Base-by-base conservation (phyloP, 768 basidiomycete genomes). In the Amanita phalloides region DNA sequence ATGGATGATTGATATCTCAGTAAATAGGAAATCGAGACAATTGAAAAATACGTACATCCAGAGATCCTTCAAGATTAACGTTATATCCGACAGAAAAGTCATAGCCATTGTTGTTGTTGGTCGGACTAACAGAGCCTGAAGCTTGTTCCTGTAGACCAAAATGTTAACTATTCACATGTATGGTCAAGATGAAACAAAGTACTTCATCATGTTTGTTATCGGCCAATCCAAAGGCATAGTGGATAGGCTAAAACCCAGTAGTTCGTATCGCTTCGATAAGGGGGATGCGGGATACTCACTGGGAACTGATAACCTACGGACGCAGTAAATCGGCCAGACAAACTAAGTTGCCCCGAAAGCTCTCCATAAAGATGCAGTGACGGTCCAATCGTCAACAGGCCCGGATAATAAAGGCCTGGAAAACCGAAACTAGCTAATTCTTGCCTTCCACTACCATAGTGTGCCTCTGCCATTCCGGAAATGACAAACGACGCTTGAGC, bases 371-470 rank as follows among this genome's bases (percentile, higher is more conserved):
- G 8, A 41, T 41, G 39, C n/a, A 62, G 54, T 14, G 52, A 54
- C 13, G 61, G 61, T 2, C 61, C 61, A 20, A 62, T 25, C 1
- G 61, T 62, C n/a, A 62, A 39, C 2, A 62, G 48, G 5, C 61
- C 61, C 2, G 61, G 61, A 55, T 60, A 60, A 32, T 60, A 62
- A 2, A 62, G 52, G 3, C 61, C 61, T 4, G 61, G 61, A 49
- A 62, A 62, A 10, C 61, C 61, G 43, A 57, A 57, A 21, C 53
- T 49, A 3, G 51, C 53, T 17, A 62, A 50, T 10, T 54, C 48
- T 23, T 51, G 37, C 1, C n/a, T 38, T 2, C 49, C 35, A 11
- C 54, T 55, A 50, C 55, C 48, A 42, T 49, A 62, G 5, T 36
- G 23, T 10, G 54, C 49, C 1, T 38, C 33, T 1, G 61, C 61